phyloP scores from a whole-genome alignment of 148 eudicot species.

The Diospyros lotus region DNA sequence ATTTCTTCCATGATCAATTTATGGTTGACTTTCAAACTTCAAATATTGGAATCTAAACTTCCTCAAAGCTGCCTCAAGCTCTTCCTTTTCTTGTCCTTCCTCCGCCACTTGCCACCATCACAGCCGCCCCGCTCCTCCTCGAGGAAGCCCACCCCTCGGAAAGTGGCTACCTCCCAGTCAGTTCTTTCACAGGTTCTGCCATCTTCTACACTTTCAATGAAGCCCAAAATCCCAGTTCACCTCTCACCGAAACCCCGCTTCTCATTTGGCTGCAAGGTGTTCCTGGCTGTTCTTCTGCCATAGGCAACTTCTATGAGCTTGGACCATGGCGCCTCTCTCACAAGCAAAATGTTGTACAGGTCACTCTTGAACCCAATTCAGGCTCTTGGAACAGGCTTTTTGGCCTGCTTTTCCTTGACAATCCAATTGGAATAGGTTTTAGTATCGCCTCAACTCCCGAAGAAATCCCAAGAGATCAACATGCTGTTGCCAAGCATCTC shows the following conservation, averaged over 20 bases:
- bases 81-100: conserved; percentile 16
- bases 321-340: conserved; percentile 62
- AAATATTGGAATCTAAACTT: neutral
- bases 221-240: conserved; percentile 41
- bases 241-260: conserved; percentile 52
- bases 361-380: conserved; percentile 35
- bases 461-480: conserved; percentile 73
- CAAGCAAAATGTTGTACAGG: conserved; percentile 19
- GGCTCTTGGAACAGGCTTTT: conserved; percentile 64
- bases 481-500: conserved; percentile 60
- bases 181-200: conserved; percentile 54
- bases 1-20: too few relatives aligned
- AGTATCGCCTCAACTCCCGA: conserved; percentile 50
- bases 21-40: too few relatives aligned
- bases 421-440: conserved; percentile 83
- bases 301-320: conserved; percentile 67
- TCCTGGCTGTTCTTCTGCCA: conserved; percentile 91
- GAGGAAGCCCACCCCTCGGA: conserved; percentile 58
- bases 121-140: conserved; percentile 30
- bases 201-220: conserved; percentile 78
- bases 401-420: conserved; percentile 70
- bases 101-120: conserved; percentile 13
- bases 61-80: neutral
- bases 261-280: conserved; percentile 93
- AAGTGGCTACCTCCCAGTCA: conserved; percentile 69